These are phyloP conservation scores for Russula virescens DNA, from an alignment of 768 basidiomycete species.

Conservation along the genomic window DNA sequence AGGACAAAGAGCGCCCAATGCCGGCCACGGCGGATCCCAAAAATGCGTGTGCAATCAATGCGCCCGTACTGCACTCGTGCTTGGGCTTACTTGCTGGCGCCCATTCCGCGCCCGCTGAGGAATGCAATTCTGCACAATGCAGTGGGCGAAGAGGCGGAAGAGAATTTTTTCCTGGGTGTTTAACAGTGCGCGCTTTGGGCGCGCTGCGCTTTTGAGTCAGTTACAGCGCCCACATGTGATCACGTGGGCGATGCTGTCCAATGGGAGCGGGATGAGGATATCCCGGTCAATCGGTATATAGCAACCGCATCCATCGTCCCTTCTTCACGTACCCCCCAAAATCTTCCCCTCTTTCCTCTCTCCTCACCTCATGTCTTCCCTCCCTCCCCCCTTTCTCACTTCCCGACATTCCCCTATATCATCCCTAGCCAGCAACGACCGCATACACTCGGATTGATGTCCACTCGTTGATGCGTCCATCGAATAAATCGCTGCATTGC, in stretches of 20 bases:
- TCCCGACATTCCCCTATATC: neutral
- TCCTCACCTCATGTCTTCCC: neutral
- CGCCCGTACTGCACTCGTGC: neutral
- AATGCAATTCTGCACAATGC: neutral
- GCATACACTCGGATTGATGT: neutral
- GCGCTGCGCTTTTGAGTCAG: neutral
- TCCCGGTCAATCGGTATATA: conserved; percentile 25
- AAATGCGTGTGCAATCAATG: neutral
- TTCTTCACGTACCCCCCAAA: conserved; percentile 10
- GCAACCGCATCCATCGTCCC: conserved; percentile 22
- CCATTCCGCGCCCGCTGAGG: conserved; percentile 10
- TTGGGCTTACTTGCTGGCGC: neutral
- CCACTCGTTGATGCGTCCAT: neutral
- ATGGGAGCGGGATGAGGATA: conserved; percentile 8
- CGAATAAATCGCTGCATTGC: conserved; percentile 17
- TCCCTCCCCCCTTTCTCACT: neutral
- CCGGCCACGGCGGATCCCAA: neutral
- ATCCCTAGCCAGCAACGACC: neutral
- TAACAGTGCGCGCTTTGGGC: neutral
- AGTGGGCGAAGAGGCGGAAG: neutral
- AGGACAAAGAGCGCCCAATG: conserved; percentile 1
- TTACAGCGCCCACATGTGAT: conserved; percentile 9
- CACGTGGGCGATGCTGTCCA: conserved; percentile 12
- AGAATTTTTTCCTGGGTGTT: too few relatives aligned
- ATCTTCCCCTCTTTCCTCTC: neutral